Evolutionary conservation across 768 basidiomycete genomes (phyloP).

Genomic region (Mycena galopus): DNA sequence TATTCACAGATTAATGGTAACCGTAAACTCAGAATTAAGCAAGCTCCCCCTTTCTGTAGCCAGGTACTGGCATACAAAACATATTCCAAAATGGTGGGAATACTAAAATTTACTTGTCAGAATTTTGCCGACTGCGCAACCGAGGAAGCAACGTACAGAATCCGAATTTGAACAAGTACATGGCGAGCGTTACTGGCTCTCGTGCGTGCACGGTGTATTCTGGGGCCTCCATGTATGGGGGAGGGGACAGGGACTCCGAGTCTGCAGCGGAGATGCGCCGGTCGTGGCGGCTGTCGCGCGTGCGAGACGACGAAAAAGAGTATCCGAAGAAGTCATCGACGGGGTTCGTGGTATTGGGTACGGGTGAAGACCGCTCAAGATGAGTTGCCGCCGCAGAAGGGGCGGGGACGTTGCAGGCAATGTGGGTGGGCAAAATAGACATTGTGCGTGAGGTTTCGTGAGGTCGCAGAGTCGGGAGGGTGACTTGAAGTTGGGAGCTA

Average conservation of each 20-base stretch:
- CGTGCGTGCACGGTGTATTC: conserved; percentile 50
- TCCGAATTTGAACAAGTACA: conserved; percentile 73
- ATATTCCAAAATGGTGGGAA: conserved; percentile 77
- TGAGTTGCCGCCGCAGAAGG: conserved; percentile 16
- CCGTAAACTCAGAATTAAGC: too few species aligned
- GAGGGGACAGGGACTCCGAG: conserved; percentile 44
- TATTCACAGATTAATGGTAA: too few species aligned
- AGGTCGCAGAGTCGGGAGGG: not conserved
- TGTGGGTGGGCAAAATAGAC: not conserved
- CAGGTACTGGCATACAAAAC: too few species aligned
- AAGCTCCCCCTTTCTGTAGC: too few species aligned
- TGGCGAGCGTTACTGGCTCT: conserved; percentile 68
- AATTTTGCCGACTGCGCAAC: conserved; percentile 2
- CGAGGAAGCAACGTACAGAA: conserved; percentile 59
- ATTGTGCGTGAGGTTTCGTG: not conserved
- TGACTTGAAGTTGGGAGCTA: not conserved
- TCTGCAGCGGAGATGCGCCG: conserved; percentile 47
- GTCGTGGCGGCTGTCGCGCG: conserved; percentile 59
- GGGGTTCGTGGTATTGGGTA: conserved; percentile 36
- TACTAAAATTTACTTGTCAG: conserved; percentile 51
- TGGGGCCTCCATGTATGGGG: conserved; percentile 60
- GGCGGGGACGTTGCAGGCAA: conserved; percentile 1
- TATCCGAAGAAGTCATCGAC: conserved; percentile 54
- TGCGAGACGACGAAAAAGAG: conserved; percentile 48
- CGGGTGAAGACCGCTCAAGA: conserved; percentile 20